Evolutionary conservation across 202 grass and related monocot genomes (phyloP), one percentile per base, ranked within the genome.

Genomic region (Panicum hallii): DNA sequence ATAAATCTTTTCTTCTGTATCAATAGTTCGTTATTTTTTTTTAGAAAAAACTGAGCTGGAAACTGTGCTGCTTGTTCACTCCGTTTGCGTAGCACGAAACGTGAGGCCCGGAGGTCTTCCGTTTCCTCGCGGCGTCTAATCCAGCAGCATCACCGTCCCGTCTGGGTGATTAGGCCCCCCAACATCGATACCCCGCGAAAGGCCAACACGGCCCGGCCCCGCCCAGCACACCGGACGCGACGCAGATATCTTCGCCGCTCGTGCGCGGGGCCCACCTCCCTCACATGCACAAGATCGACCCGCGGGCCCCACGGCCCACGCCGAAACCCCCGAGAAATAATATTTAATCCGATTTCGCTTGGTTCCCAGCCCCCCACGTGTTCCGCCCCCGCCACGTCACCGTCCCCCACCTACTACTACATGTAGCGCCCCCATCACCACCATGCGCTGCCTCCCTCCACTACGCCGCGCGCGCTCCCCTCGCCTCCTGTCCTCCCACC

Each of bases 311-410:
- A 6, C 61, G 0, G 1, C 9, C 30, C 63, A 66, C 72, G 1
- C 50, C 79, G 55, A 73, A 82, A 86, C 45, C 45, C 10, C 16
- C 0, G 28, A 0, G 11, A 32, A 72, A 32, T 40, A 82, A n/a
- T 43, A 72, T 32, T 79, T 55, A 80, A 60, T 34, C 53, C 43
- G 4, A 80, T 75, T 89, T 63, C 85, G 49, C 92, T 94, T 87
- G 92, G 92, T 65, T 63, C 43, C 48, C 20, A 45, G 67, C 83
- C 52, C 19, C 46, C 90, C 92, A 92, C 92, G 92, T 92, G 67
- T 82, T 3, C 80, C 61, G 0, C 2, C 41, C 63, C 2, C 47
- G 54, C 77, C 63, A 81, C 82, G 88, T 94, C 85, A 70, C 70
- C 67, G 57, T 81, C 79, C 42, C 82, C 41, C 77, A 77, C 67